Evolutionary conservation across 2,329 filamentous ascomycete genomes (phyloP).

Genomic region (Ascochyta rabiei): DNA sequence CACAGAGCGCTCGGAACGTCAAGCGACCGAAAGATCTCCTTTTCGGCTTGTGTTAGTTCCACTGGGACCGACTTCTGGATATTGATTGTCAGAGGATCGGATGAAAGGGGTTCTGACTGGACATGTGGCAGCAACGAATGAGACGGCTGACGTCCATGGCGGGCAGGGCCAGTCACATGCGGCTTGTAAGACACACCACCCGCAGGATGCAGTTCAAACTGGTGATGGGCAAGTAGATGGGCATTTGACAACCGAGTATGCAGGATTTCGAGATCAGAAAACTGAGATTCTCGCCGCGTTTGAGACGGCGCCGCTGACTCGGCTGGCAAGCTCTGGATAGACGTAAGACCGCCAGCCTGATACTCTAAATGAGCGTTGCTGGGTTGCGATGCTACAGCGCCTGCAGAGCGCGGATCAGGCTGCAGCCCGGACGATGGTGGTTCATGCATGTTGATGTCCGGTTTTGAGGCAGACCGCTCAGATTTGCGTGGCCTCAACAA

Average conservation of each 20-base stretch:
- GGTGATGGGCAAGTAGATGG: conserved; percentile 13
- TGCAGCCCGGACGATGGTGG: background rate
- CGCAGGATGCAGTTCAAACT: conserved; percentile 13
- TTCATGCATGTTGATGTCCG: background rate
- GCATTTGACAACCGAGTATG: conserved; percentile 15
- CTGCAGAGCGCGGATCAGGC: background rate
- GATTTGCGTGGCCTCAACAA: conserved; percentile 6
- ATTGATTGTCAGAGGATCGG: background rate
- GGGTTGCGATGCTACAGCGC: background rate
- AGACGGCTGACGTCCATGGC: conserved; percentile 11
- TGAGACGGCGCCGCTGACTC: background rate
- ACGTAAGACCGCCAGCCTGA: background rate
- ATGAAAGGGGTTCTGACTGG: background rate
- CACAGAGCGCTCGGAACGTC: conserved; percentile 19
- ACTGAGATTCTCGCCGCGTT: background rate
- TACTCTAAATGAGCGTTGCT: background rate
- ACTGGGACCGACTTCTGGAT: background rate
- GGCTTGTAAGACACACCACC: conserved; percentile 14
- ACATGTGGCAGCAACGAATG: conserved; percentile 12
- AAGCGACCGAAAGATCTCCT: conserved; percentile 11
- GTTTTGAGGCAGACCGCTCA: background rate
- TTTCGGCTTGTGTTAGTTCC: conserved; percentile 14
- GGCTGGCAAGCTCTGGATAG: background rate
- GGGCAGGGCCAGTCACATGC: background rate
- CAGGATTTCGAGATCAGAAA: conserved; percentile 8